Evolutionary conservation across 495 filamentous ascomycete species (phyloP), one percentile per base, ranked within the genome.

Genomic region (Echria macrotheca): DNA sequence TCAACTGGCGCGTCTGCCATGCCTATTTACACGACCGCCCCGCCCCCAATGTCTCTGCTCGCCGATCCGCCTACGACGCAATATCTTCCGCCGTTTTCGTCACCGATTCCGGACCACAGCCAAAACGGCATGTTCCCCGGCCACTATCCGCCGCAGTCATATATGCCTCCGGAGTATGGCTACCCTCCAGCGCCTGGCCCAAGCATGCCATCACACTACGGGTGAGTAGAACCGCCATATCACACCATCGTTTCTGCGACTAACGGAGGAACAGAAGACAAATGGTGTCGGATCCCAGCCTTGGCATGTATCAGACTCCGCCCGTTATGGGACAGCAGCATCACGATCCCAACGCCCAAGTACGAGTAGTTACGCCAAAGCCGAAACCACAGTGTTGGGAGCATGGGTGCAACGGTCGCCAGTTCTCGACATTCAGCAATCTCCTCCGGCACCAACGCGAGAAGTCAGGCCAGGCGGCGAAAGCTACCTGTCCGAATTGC

Each of bases 361-460:
- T 86, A 4, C 76, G 86, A 42, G 78, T 90, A 29, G 75, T 90
- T 10, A 83, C 83, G 56, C 81, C 80, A 41, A 79, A 87, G 47
- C 87, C 87, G 6, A 91, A 90, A 66, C 89, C 90, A 3, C 90
- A 94, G 63, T 96, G 90, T 67, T 96, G 87, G 87, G 90, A 96
- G 39, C 90, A 96, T 56, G 90, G 89, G 7, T 96, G 90, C 75
- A 94, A 95, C 59, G 90, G 90, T 22, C 83, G 90, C 12, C 85
- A 93, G 57, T 96, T 96, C 63, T 94, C 88, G 1, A 96, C 90
- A 10, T 96, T 96, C 62, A 94, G 89, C 80, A 96, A 96, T 63
- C 78, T 96, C 0, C 74, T 96, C 4, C 78, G 90, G 29, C 90
- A 96, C 60, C 90, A 96, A 61, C 80, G 90, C n/a, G 90, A 96